phyloP scores from a whole-genome alignment of 345 rosid genomes.

The Bruguiera sexangula region DNA sequence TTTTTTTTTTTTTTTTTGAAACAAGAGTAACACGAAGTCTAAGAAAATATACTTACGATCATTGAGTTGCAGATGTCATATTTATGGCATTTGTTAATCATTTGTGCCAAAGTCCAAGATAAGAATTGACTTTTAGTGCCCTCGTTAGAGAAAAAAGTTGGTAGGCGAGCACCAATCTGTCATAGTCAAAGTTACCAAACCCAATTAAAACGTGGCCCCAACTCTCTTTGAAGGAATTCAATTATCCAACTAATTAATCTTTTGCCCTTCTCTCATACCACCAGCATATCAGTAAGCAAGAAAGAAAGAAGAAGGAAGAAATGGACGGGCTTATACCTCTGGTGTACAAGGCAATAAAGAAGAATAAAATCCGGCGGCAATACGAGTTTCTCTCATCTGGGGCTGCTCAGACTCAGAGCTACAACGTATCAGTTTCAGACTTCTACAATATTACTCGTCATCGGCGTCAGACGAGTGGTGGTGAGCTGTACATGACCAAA shows the following conservation, averaged over 20 bases:
- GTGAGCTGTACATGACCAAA: not conserved
- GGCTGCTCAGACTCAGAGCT: conserved; percentile 32
- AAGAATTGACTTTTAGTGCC: conserved; percentile 17
- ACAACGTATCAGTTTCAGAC: conserved; percentile 31
- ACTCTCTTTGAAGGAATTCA: no score
- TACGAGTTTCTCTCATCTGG: conserved; percentile 71
- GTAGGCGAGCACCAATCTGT: not conserved
- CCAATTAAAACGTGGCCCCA: conserved; percentile 5
- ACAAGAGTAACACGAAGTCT: no score
- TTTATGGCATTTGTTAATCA: no score
- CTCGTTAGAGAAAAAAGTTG: no score
- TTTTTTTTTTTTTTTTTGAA: no score
- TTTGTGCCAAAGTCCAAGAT: not conserved
- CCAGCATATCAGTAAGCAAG: not conserved
- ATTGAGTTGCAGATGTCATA: no score
- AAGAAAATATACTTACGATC: no score
- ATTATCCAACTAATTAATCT: no score
- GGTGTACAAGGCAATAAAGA: conserved; percentile 64
- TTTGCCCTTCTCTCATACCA: not conserved
- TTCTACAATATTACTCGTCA: not conserved
- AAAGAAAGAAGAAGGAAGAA: not conserved
- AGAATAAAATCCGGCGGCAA: conserved; percentile 49
- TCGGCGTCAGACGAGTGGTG: conserved; percentile 2
- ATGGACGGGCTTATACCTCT: conserved; percentile 90
- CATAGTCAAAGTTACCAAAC: not conserved